Base-by-base conservation (phyloP, 2,329 filamentous ascomycete genomes). In the Phaeomoniella chlamydospora region DNA sequence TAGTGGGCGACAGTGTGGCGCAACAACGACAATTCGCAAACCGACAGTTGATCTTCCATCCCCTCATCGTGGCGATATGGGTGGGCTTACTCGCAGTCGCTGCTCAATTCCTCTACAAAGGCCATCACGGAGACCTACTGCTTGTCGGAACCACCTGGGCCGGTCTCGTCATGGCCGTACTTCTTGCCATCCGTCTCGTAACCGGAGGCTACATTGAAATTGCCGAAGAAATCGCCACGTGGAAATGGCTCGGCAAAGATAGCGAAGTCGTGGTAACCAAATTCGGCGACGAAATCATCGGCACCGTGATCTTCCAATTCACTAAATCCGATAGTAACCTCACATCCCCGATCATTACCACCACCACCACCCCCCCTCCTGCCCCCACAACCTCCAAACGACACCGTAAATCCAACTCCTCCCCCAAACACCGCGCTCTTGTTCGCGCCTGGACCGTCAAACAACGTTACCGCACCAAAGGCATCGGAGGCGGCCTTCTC, bases 381-480 rank as follows among this genome's bases (percentile, higher is more conserved):
- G 17, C 30, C 5, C n/a, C 14, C 15, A 15, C 12, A 13, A 17
- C 14, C 32, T 17, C n/a, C 18, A 15, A 18, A 10, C 16, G 18
- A 12, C 15, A 34, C 11, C 15, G 16, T 12, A 34, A 34, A 18
- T 17, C 15, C 32, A 34, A 12, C 16, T 15, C 32, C 10, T 17
- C 11, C 16, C 16, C 18, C 32, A 26, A 26, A 26, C 22, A 9
- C 6, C 22, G 77, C 5, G 63, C 9, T n/a, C 22, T 85, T 33
- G 77, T 94, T 39, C 72, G 81, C 17, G 85, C 81, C 1, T 94
- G 86, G 85, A 88, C 84, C 2, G 82, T 85, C 2, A 68, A 68
- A 50, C 58, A 76, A 35, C 65, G 67, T 45, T 85, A 84, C 54
- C 70, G 86, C 16, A 65, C 72, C 18, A 72, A 74, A 42, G 84